Percentiles rank a stretch among this genome's conserved stretches.
phyloP scores from a whole-genome alignment of 2,329 filamentous ascomycete genomes.

The Tolypocladium paradoxum region DNA sequence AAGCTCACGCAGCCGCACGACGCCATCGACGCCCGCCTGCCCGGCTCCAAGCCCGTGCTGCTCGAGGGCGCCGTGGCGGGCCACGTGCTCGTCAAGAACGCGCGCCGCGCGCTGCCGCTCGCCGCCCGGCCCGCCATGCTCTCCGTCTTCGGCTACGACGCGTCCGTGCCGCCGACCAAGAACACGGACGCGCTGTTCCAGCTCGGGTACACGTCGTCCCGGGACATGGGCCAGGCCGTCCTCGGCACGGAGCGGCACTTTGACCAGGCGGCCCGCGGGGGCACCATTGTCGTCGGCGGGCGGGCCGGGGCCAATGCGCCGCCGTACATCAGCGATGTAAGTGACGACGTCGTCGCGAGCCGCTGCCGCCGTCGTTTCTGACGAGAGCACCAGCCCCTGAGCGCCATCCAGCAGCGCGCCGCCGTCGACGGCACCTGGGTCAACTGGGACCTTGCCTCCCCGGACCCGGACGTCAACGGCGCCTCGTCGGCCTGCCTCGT shows the following conservation, averaged over 20 bases:
- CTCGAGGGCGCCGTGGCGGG: conserved; percentile 46
- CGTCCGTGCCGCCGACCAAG: conserved; percentile 35
- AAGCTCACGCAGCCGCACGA: conserved; percentile 40
- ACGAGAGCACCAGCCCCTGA: conserved; percentile 33
- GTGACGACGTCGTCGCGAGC: background rate
- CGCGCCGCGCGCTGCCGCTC: conserved; percentile 50
- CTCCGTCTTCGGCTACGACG: conserved; percentile 55
- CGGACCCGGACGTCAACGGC: conserved; percentile 22
- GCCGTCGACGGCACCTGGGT: conserved; percentile 44
- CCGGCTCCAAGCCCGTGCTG: conserved; percentile 30
- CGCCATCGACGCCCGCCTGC: conserved; percentile 37
- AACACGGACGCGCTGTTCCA: conserved; percentile 35
- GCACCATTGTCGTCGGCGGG: conserved; percentile 41
- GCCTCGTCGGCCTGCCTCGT: conserved; percentile 58
- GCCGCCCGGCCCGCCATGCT: conserved; percentile 40
- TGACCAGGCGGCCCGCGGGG: conserved; percentile 37
- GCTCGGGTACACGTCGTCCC: conserved; percentile 35
- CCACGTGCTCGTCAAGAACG: conserved; percentile 72
- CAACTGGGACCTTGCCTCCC: conserved; percentile 31
- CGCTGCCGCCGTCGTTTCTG: rapidly evolving
- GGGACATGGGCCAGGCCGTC: conserved; percentile 32
- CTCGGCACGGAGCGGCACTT: conserved; percentile 32
- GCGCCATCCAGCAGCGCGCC: conserved; percentile 45
- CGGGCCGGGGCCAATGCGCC: conserved; percentile 40
- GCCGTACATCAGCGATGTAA: conserved; percentile 36